Base-by-base conservation (phyloP, 108 stramenopile species). In the Nitzschia sp. region DNA sequence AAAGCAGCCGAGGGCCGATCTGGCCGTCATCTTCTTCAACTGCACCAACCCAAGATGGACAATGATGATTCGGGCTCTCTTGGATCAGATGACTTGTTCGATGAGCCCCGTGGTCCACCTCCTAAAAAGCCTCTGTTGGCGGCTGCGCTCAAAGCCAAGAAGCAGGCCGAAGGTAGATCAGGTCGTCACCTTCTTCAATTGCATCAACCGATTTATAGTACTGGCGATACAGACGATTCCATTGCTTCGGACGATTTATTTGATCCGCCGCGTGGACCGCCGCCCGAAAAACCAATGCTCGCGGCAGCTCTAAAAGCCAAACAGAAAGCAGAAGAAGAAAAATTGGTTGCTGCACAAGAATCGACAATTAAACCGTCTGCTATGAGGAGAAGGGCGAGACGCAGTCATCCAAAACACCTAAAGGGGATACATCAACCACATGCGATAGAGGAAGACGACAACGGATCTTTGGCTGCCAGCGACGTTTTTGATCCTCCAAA, bases 71-170 rank as follows among this genome's bases (percentile, higher is more conserved):
- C 28, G 2, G 34, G 23, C 22, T 67, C 66, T 1, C 17, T 67
- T 16, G 34, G 13, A 36, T 4, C 48, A 2, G 13, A 32, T 13
- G 53, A 67, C 22, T 9, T 67, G 17, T 67, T 55, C 28, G 66
- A 67, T 8, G 52, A 27, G 23, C 66, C 66, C 1, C 22, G 15
- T 15, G 33, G 27, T 16, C 35, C 53, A 16, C 33, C 30, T 0
- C 66, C 66, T 13, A 33, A 11, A n/a, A 67, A 67, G 22, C 54
- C 53, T 9, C 48, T 67, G 2, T 8, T 67, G 11, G 66, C 41
- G 13, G 66, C 66, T 38, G 66, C 66, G 4, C n/a, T 35, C 21
- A 55, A 67, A 38, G 66, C 52, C 3, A 58, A 58, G 33, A 58
- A 34, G 57, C 30, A 58, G 1, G 30, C 30, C 13, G 57, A 58